Conservation (phyloP, 202 grass and related monocot species). For the Schoenoplectus triqueter region DNA sequence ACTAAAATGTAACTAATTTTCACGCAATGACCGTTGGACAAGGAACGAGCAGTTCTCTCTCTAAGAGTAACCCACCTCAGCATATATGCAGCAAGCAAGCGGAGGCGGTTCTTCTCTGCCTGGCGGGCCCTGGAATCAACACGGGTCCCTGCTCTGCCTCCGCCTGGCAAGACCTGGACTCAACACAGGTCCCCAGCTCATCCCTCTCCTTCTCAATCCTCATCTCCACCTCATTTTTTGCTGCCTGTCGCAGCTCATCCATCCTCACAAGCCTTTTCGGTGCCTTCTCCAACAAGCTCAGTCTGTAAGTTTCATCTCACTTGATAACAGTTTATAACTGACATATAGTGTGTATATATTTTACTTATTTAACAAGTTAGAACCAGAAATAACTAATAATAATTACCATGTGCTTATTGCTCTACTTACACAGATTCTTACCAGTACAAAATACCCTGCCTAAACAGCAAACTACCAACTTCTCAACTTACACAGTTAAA, state of each 20-base stretch:
- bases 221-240: conserved; percentile 70
- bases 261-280: conserved; percentile 68
- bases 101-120: conserved; percentile 74
- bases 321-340: conserved; percentile 1
- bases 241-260: conserved; percentile 83
- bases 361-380: background rate
- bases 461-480: background rate
- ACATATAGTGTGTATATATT: background rate
- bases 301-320: too few species aligned
- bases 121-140: conserved; percentile 83
- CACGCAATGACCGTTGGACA: conserved; percentile 55
- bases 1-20: conserved; percentile 50
- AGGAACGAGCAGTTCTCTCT: conserved; percentile 72
- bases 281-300: conserved; percentile 47
- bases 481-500: background rate
- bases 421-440: too few species aligned
- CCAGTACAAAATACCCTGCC: too few species aligned
- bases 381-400: background rate
- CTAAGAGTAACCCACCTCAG: conserved; percentile 61
- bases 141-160: conserved; percentile 38
- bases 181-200: conserved; percentile 42
- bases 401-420: background rate
- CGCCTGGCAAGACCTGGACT: too few species aligned
- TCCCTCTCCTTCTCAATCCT: conserved; percentile 82
- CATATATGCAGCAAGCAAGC: conserved; percentile 57